A percentile compares a stretch with the other conserved stretches of the same genome.
Evolutionary conservation across 768 basidiomycete genomes (phyloP).

Genomic region (Tephrocybe sp.): DNA sequence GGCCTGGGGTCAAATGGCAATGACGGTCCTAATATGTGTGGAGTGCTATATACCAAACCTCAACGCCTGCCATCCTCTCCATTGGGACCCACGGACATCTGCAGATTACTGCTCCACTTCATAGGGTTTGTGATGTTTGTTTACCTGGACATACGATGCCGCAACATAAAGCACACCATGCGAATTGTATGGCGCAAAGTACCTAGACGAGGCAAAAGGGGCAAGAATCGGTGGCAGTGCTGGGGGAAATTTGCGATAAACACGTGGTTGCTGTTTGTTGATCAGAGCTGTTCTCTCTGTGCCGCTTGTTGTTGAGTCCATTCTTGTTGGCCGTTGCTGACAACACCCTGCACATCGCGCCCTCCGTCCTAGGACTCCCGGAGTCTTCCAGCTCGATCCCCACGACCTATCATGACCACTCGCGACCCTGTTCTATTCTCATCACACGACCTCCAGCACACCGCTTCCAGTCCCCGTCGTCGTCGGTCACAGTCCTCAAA

Average conservation of each 20-base stretch:
- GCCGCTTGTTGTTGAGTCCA: background rate
- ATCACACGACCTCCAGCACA: slow-evolving; percentile 18
- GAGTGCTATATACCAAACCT: no score
- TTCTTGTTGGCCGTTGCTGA: background rate
- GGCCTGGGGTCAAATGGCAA: no score
- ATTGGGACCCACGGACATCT: no score
- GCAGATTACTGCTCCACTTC: no score
- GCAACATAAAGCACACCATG: no score
- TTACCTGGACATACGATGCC: no score
- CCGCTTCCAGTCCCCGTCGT: slow-evolving; percentile 13
- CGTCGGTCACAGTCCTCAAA: slow-evolving; percentile 19
- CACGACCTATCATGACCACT: slow-evolving; percentile 19
- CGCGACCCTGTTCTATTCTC: slow-evolving; percentile 16
- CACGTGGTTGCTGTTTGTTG: slow-evolving; percentile 8
- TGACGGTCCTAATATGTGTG: no score
- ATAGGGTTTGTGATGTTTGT: no score
- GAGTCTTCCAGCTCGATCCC: background rate
- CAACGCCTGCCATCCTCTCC: no score
- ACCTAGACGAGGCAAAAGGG: background rate
- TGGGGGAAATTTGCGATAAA: slow-evolving; percentile 4
- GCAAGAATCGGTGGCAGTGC: background rate
- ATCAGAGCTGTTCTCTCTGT: background rate
- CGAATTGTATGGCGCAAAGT: background rate
- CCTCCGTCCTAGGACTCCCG: background rate
- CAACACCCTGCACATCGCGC: background rate